These are phyloP conservation scores for Jackrogersella minutella DNA, from an alignment of 495 filamentous ascomycete species.

Conservation along the genomic window DNA sequence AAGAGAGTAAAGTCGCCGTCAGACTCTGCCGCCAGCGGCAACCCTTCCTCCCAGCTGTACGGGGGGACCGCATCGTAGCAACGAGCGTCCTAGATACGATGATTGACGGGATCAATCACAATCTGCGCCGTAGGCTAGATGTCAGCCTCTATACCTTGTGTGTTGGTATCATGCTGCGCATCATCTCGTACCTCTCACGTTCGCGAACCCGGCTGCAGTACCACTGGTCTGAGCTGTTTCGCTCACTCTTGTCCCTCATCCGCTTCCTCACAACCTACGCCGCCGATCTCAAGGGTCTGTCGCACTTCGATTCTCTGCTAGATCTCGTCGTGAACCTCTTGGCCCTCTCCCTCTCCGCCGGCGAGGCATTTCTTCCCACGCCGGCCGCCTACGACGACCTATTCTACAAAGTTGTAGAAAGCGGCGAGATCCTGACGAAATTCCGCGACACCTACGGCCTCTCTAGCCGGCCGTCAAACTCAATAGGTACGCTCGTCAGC, in stretches of 20 bases:
- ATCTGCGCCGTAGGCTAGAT: conserved; percentile 84
- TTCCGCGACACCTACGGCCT: conserved; percentile 80
- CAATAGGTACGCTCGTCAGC: conserved; percentile 82
- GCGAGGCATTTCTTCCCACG: conserved; percentile 92
- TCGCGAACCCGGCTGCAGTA: conserved; percentile 80
- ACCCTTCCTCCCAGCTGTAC: conserved; percentile 81
- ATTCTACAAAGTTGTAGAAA: conserved; percentile 97
- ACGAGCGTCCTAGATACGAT: conserved; percentile 83
- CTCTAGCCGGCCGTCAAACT: conserved; percentile 61
- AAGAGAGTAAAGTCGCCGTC: conserved; percentile 77
- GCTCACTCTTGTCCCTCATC: conserved; percentile 85
- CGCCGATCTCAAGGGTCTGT: conserved; percentile 70
- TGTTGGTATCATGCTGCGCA: conserved; percentile 80
- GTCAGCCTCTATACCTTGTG: conserved; percentile 81
- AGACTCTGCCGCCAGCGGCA: conserved; percentile 90
- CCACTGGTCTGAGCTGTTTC: conserved; percentile 97
- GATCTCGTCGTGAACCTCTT: conserved; percentile 84
- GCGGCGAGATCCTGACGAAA: conserved; percentile 80
- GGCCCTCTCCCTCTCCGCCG: conserved; percentile 82
- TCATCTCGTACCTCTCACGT: conserved; percentile 82
- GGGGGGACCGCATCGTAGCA: conserved; percentile 73
- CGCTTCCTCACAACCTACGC: conserved; percentile 90
- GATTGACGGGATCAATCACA: conserved; percentile 92
- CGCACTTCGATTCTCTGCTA: conserved; percentile 66
- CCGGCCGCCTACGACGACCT: conserved; percentile 91